Evolutionary conservation across 768 basidiomycete genomes (phyloP).

Genomic region (Phaffia tasmanica): DNA sequence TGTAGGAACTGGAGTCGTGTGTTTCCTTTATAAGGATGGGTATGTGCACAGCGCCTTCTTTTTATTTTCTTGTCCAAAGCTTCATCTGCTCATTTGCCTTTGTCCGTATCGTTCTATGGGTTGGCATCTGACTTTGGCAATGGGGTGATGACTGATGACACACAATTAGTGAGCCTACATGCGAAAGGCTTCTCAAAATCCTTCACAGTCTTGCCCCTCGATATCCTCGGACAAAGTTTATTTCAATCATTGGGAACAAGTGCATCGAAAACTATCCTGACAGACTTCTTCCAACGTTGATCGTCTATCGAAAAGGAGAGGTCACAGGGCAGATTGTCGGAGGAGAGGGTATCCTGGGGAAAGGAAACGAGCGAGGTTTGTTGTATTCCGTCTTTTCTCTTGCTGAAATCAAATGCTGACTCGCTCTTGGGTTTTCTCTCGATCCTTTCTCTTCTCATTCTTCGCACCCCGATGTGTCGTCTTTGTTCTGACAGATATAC

Average conservation of each 20-base stretch:
- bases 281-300: constrained; percentile 74
- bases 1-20: constrained; percentile 67
- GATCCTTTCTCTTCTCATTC: too few relatives aligned
- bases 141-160: too few relatives aligned
- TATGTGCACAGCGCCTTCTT: constrained; percentile 40
- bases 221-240: constrained; percentile 86
- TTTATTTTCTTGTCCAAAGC: not conserved
- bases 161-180: constrained; percentile 45
- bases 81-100: not conserved
- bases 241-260: constrained; percentile 86
- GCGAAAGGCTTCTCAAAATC: constrained; percentile 62
- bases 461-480: too few relatives aligned
- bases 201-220: constrained; percentile 61
- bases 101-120: not conserved
- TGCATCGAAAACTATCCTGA: constrained; percentile 96
- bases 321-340: constrained; percentile 72
- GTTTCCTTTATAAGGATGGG: constrained; percentile 92
- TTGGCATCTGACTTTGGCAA: not conserved
- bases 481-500: too few relatives aligned
- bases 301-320: constrained; percentile 86
- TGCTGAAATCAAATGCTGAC: too few relatives aligned
- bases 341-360: constrained; percentile 44
- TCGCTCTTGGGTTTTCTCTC: too few relatives aligned
- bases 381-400: not conserved
- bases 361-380: constrained; percentile 64